A percentile compares a stretch with the other conserved stretches of the same genome.
phyloP scores from a whole-genome alignment of 225 moss, liverwort and hornwort species.

The Pseudisothecium myosuroides region DNA sequence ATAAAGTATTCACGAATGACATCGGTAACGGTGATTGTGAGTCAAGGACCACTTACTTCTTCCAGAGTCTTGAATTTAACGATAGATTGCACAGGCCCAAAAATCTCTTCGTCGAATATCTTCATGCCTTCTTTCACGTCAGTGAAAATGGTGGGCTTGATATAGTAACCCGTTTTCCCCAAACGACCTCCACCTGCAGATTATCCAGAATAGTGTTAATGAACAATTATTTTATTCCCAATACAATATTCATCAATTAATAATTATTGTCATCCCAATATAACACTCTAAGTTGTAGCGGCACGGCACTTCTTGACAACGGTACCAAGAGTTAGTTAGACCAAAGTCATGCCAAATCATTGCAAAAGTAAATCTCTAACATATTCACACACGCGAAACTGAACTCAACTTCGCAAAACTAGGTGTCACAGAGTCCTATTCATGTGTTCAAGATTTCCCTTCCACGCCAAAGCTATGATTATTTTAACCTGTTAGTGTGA shows the following conservation, averaged over 20 bases:
- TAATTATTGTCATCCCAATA: not conserved
- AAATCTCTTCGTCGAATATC: slow-evolving; percentile 82
- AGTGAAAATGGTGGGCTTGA: slow-evolving; percentile 80
- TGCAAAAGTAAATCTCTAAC: not conserved
- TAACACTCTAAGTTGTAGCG: no score
- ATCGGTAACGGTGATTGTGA: no score
- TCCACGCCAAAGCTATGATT: not conserved
- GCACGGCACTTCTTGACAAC: no score
- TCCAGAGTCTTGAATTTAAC: slow-evolving; percentile 29
- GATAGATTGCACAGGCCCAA: slow-evolving; percentile 54
- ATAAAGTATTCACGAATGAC: not conserved
- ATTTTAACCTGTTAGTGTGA: not conserved
- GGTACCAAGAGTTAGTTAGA: not conserved
- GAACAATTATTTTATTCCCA: no score
- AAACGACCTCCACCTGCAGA: slow-evolving; percentile 58
- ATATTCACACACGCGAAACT: no score
- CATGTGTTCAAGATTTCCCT: not conserved
- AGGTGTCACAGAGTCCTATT: not conserved
- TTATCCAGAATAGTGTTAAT: not conserved
- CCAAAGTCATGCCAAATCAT: not conserved
- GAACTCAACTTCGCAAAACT: not conserved
- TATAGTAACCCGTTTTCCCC: slow-evolving; percentile 74
- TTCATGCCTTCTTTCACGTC: slow-evolving; percentile 76
- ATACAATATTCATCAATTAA: not conserved
- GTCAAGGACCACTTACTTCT: slow-evolving; percentile 27